A percentile compares a stretch with the other conserved stretches of the same genome.
Evolutionary conservation across 1,284 basidiomycete species (phyloP).

Genomic region (Tilletia caries): DNA sequence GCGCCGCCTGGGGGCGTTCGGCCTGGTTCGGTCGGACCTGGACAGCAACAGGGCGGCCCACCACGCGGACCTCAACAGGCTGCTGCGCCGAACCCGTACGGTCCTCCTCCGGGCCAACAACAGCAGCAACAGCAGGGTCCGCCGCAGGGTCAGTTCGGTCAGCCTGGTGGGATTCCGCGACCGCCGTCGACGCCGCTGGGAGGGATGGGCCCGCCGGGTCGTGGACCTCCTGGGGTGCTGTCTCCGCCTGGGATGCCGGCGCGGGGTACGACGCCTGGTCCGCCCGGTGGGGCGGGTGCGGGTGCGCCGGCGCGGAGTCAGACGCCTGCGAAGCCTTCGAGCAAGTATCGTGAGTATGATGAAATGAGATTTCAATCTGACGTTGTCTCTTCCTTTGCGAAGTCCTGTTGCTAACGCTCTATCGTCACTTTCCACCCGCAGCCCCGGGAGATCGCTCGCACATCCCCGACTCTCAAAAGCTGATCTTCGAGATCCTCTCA

Average conservation of each 20-base stretch:
- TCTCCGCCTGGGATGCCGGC: slow-evolving; percentile 55
- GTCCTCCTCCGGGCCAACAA: slow-evolving; percentile 9
- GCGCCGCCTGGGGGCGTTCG: slow-evolving; percentile 37
- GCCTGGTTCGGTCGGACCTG: slow-evolving; percentile 34
- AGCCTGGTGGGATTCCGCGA: slow-evolving; percentile 17
- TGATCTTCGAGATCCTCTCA: slow-evolving; percentile 62
- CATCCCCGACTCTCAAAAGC: slow-evolving; percentile 70
- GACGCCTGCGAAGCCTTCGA: slow-evolving; percentile 37
- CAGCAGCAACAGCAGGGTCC: slow-evolving; percentile 1
- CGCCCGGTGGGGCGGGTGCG: slow-evolving; percentile 29
- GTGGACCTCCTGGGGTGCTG: slow-evolving; percentile 42
- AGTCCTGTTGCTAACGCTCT: background rate
- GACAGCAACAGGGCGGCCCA: slow-evolving; percentile 19
- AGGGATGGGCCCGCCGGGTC: slow-evolving; percentile 21
- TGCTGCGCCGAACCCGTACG: slow-evolving; percentile 15
- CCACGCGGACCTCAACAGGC: slow-evolving; percentile 15
- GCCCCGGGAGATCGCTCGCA: slow-evolving; percentile 85
- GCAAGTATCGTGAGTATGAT: slow-evolving; percentile 75
- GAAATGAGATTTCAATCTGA: background rate
- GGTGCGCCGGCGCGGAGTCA: slow-evolving; percentile 42
- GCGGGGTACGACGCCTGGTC: slow-evolving; percentile 12
- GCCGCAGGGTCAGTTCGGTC: slow-evolving; percentile 1
- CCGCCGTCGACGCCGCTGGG: slow-evolving; percentile 14
- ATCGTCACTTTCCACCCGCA: slow-evolving; percentile 48
- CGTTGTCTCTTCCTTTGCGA: background rate